Conservation (phyloP, 2,329 filamentous ascomycete species). For the Cytospora paraplurivora region DNA sequence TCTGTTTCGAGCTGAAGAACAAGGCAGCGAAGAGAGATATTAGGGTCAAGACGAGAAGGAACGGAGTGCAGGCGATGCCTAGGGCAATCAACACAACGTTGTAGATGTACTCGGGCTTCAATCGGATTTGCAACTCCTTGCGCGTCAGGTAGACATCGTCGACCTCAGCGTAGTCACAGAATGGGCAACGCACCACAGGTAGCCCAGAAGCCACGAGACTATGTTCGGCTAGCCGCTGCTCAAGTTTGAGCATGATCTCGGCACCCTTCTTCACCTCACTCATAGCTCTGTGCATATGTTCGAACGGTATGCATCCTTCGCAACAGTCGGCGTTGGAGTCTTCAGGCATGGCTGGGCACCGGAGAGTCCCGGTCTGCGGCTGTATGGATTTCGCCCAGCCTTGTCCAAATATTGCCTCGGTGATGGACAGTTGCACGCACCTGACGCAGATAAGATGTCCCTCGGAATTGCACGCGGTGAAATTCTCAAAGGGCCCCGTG, state of each 20-base stretch:
- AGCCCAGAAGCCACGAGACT: conserved; percentile 72
- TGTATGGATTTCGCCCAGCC: conserved; percentile 85
- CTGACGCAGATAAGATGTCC: conserved; percentile 78
- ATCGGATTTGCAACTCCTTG: conserved; percentile 55
- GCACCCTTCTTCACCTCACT: conserved; percentile 67
- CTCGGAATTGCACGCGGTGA: conserved; percentile 68
- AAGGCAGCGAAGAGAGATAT: conserved; percentile 50
- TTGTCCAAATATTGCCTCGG: conserved; percentile 90
- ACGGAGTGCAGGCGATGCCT: conserved; percentile 56
- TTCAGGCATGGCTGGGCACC: conserved; percentile 74
- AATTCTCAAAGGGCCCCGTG: conserved; percentile 70
- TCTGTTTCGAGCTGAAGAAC: conserved; percentile 46
- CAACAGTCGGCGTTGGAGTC: conserved; percentile 59
- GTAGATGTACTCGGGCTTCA: conserved; percentile 55
- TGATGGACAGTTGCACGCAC: conserved; percentile 79
- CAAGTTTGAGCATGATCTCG: conserved; percentile 73
- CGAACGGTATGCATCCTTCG: conserved; percentile 68
- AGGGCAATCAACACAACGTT: conserved; percentile 54
- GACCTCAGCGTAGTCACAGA: conserved; percentile 88
- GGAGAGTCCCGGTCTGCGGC: conserved; percentile 69
- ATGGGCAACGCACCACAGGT: conserved; percentile 81
- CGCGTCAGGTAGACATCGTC: conserved; percentile 72
- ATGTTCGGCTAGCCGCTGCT: conserved; percentile 78
- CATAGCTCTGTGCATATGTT: conserved; percentile 74
- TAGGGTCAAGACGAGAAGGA: conserved; percentile 56